Evolutionary conservation across 2,329 filamentous ascomycete species (phyloP).

Genomic region (Cucurbitaria berberidis): DNA sequence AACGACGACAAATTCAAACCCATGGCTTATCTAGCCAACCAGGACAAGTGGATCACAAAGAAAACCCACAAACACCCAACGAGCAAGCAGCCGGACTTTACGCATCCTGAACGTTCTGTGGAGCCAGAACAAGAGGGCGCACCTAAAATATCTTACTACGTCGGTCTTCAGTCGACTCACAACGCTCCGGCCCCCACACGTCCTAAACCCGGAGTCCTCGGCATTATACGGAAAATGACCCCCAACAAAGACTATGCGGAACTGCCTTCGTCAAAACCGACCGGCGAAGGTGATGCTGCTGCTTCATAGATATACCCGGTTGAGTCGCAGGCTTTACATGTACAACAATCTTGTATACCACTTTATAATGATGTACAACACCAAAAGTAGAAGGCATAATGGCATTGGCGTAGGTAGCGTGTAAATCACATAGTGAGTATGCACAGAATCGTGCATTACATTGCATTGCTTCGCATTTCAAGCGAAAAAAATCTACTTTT

Average conservation of each 20-base stretch:
- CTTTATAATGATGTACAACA: background rate
- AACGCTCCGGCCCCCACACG: background rate
- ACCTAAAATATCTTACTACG: constrained; percentile 12
- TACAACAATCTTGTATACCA: background rate
- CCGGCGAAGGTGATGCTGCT: background rate
- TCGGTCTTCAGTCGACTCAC: constrained; percentile 6
- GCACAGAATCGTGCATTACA: background rate
- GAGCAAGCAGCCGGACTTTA: background rate
- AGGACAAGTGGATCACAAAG: background rate
- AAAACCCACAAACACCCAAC: constrained; percentile 14
- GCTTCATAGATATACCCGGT: background rate
- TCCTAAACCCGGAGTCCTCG: background rate
- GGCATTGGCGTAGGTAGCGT: background rate
- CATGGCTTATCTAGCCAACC: background rate
- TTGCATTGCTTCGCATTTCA: background rate
- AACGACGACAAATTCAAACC: background rate
- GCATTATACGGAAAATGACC: background rate
- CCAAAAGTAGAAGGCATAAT: background rate
- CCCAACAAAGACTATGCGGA: background rate
- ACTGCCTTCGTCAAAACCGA: background rate
- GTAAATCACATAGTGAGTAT: background rate
- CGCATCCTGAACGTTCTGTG: background rate
- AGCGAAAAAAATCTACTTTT: background rate
- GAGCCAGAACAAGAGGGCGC: background rate
- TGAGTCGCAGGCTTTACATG: background rate